Evolutionary conservation across 345 rosid species (phyloP), one percentile per base, ranked within the genome.

Genomic region (Pistacia atlantica): DNA sequence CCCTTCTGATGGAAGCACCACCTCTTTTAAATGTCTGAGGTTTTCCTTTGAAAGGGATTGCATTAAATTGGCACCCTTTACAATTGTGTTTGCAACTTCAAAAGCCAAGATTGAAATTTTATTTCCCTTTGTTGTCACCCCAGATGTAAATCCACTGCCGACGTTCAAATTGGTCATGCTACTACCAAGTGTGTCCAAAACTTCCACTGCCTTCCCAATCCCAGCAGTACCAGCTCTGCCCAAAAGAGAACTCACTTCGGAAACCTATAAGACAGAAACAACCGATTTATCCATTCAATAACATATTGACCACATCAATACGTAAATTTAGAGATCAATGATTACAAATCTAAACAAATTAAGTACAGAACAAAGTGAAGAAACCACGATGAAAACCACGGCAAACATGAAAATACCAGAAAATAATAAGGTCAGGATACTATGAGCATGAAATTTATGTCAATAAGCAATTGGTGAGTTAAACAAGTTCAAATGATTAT

Each of bases 1-100:
- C 64, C 97, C 98, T 81, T 88, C 89, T 16, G 99, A 96, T 31
- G 86, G 93, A 71, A 96, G 92, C 82, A 96, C 99, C 14, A 58
- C 92, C 67, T 93, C 97, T 87, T 90, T 93, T 57, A 96, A 82
- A 87, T 90, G 93, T 74, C 67, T 82, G 59, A 91, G 83, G 68
- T 86, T 95, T 65, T 88, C 93, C 72, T 82, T 83, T 4, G 98
- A 92, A 55, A 95, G 94, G 35, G 99, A 91, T 58, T 90, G 93
- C 98, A 95, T 92, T 55, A 95, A 87, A 87, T 90, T 93, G 75
- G 94, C 87, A 60, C 98, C 98, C 88, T 95, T 95, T 65, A 95
- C 99, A 6, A 95, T 85, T 16, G 98, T 95, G 74, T 95, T 95
- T 55, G 99, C 99, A 25, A 92, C 98, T 85, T 95, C 99, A 83